Evolutionary conservation across 257 asterid species (phyloP).

Genomic region (Forsythia suspensa): DNA sequence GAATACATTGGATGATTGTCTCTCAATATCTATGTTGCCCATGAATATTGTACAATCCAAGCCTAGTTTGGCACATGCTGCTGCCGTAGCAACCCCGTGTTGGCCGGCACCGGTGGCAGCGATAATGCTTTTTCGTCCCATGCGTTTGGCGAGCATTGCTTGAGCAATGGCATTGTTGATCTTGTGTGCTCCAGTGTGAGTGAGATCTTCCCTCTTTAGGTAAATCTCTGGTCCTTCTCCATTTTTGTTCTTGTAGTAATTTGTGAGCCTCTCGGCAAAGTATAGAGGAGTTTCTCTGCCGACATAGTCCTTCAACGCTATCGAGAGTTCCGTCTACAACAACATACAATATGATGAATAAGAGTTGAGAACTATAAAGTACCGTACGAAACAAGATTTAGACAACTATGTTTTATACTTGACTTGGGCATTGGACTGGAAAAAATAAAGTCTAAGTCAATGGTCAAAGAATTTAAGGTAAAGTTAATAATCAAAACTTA

Average conservation of each 20-base stretch:
- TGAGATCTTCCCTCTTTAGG: slow-evolving; percentile 78
- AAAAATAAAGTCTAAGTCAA: too few species aligned
- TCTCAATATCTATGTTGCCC: slow-evolving; percentile 57
- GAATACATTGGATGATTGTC: slow-evolving; percentile 56
- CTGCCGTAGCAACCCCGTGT: slow-evolving; percentile 83
- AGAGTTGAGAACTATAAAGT: background rate
- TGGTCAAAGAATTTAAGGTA: too few species aligned
- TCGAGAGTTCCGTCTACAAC: slow-evolving; percentile 50
- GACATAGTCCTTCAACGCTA: slow-evolving; percentile 56
- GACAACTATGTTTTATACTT: too few species aligned
- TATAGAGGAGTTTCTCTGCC: slow-evolving; percentile 87
- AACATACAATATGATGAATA: background rate
- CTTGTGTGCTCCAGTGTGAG: slow-evolving; percentile 77
- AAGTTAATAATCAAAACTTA: too few species aligned
- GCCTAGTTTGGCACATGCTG: slow-evolving; percentile 68
- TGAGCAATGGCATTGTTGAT: slow-evolving; percentile 90
- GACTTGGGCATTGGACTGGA: too few species aligned
- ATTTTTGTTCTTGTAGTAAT: slow-evolving; percentile 43
- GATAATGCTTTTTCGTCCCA: slow-evolving; percentile 45
- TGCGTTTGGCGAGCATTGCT: slow-evolving; percentile 79
- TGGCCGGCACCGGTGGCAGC: slow-evolving; percentile 86
- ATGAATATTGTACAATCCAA: slow-evolving; percentile 60
- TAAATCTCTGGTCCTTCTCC: slow-evolving; percentile 74
- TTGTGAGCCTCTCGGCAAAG: slow-evolving; percentile 63
- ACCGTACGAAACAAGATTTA: too few species aligned